phyloP scores from a whole-genome alignment of 148 eudicot genomes.

The Hydrangea macrophylla region DNA sequence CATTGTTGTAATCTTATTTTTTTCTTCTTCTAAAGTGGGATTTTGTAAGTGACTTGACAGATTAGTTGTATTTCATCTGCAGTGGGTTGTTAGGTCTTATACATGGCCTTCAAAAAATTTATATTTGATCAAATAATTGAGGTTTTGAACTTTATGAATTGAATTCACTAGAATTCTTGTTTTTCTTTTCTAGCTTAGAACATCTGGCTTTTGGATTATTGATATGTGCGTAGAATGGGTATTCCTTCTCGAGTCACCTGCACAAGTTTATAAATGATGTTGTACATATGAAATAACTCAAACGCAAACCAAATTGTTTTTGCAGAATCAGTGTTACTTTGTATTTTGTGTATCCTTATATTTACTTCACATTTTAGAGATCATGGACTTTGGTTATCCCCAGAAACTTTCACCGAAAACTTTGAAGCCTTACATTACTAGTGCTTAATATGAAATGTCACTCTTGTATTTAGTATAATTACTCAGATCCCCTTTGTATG shows the following conservation, averaged over 20 bases:
- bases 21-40: neutral
- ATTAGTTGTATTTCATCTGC: too few species aligned
- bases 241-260: neutral
- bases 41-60: neutral
- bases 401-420: constrained; percentile 97
- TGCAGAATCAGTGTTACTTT: neutral
- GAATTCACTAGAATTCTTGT: constrained; percentile 1
- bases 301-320: neutral
- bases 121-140: neutral
- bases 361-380: constrained; percentile 53
- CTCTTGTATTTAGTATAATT: too few species aligned
- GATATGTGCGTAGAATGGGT: neutral
- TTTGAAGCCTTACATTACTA: constrained; percentile 91
- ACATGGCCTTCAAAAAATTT: neutral
- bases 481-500: too few species aligned
- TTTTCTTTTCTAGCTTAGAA: neutral
- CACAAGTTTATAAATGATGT: neutral
- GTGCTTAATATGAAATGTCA: too few species aligned
- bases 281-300: neutral
- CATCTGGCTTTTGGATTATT: neutral
- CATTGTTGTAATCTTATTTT: neutral
- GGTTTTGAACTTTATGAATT: neutral
- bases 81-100: too few species aligned
- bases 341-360: neutral
- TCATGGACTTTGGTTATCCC: constrained; percentile 99